Percentiles rank a stretch among this genome's conserved stretches.
Conservation (phyloP, 208 protist genomes). For the Acanthamoeba quina region DNA sequence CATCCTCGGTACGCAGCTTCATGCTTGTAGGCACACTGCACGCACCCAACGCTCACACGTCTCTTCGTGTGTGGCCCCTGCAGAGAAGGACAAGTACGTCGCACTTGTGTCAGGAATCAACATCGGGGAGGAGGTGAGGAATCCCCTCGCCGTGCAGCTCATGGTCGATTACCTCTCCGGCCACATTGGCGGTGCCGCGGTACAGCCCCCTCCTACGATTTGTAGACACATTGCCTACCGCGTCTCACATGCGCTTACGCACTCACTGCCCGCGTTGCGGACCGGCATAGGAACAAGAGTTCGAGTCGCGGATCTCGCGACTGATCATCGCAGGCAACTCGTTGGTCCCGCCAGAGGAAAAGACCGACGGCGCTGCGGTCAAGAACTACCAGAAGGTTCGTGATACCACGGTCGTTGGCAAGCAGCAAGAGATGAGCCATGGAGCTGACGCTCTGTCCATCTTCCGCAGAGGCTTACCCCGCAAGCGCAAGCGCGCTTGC, state of each 20-base stretch:
- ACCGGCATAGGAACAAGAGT: constrained; percentile 68
- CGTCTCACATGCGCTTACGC: background rate
- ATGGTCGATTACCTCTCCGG: constrained; percentile 76
- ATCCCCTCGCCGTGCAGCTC: constrained; percentile 62
- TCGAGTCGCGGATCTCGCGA: constrained; percentile 69
- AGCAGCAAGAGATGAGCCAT: background rate
- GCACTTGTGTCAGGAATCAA: constrained; percentile 69
- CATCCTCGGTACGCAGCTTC: background rate
- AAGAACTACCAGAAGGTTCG: constrained; percentile 59
- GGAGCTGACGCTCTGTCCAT: background rate
- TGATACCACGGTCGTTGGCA: background rate
- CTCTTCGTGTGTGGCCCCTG: background rate
- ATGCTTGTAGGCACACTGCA: background rate
- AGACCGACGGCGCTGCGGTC: constrained; percentile 10
- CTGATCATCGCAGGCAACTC: constrained; percentile 81
- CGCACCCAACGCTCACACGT: background rate
- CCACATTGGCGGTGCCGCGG: constrained; percentile 46
- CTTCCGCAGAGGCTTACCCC: constrained; percentile 8
- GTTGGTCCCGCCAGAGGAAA: constrained; percentile 74
- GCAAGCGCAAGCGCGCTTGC: constrained; percentile 46
- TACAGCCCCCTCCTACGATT: background rate
- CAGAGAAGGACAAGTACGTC: constrained; percentile 75
- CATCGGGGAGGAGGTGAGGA: constrained; percentile 71
- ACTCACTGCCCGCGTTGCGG: background rate
- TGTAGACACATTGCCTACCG: background rate